Evolutionary conservation across 164 flowering plant genomes (phyloP).

Genomic region (Stephania cephalantha): DNA sequence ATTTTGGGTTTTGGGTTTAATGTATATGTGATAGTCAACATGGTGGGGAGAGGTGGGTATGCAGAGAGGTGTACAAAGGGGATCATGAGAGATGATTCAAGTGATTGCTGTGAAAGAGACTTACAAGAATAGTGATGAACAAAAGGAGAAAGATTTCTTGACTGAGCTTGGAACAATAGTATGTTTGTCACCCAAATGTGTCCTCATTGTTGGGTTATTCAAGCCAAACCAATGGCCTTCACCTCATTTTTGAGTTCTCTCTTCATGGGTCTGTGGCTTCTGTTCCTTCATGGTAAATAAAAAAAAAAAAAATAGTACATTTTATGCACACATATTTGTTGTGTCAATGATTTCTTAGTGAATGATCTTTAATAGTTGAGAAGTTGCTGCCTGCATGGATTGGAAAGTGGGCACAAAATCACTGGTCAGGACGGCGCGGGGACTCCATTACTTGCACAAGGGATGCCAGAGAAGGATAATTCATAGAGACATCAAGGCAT

Average conservation of each 20-base stretch:
- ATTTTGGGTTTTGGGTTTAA: slow-evolving; percentile 5
- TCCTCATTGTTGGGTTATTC: slow-evolving; percentile 73
- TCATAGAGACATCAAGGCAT: slow-evolving; percentile 86
- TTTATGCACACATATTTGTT: slow-evolving; percentile 4
- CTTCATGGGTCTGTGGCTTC: slow-evolving; percentile 86
- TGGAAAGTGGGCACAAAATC: slow-evolving; percentile 74
- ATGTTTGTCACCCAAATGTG: slow-evolving; percentile 78
- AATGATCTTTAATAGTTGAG: slow-evolving; percentile 38
- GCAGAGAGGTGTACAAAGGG: slow-evolving; percentile 96
- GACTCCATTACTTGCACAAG: slow-evolving; percentile 84
- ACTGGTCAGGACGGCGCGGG: slow-evolving; percentile 69
- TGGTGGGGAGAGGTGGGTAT: slow-evolving; percentile 92
- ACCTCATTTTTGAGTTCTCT: slow-evolving; percentile 78
- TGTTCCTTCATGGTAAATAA: slow-evolving; percentile 68
- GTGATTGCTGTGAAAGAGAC: slow-evolving; percentile 76
- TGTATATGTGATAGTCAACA: slow-evolving; percentile 50
- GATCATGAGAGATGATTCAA: slow-evolving; percentile 47
- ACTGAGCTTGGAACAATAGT: slow-evolving; percentile 91
- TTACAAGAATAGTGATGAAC: slow-evolving; percentile 58
- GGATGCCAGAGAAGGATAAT: slow-evolving; percentile 89
- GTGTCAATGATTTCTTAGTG: background rate
- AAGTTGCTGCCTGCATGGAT: slow-evolving; percentile 45
- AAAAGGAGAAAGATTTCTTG: slow-evolving; percentile 80
- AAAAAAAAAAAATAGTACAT: no score
- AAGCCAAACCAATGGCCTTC: slow-evolving; percentile 83